These are phyloP conservation scores for Przewalskia tangutica DNA, from an alignment of 257 asterid genomes.

Conservation along the genomic window DNA sequence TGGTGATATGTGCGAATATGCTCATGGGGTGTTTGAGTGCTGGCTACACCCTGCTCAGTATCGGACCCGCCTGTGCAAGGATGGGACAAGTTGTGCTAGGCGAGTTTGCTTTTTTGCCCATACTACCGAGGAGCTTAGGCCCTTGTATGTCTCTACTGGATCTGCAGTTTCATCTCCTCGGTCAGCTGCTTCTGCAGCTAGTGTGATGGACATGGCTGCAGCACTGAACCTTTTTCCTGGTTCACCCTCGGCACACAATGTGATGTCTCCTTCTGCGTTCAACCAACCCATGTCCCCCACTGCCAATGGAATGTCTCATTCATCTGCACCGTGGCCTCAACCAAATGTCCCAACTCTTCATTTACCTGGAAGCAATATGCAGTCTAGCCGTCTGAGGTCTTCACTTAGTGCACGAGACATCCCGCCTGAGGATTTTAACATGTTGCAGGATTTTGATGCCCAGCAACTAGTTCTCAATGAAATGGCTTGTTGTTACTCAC, in stretches of 20 bases:
- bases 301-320: conserved; percentile 58
- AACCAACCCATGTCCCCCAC: conserved; percentile 69
- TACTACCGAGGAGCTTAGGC: conserved; percentile 83
- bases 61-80: conserved; percentile 80
- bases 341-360: conserved; percentile 73
- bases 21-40: conserved; percentile 96
- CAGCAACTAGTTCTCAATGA: conserved; percentile 56
- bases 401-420: conserved; percentile 84
- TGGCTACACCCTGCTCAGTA: conserved; percentile 99
- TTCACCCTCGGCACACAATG: conserved; percentile 66
- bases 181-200: conserved; percentile 62
- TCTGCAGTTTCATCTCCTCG: conserved; percentile 89
- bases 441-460: conserved; percentile 55
- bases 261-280: conserved; percentile 65
- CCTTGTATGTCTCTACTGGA: conserved; percentile 78
- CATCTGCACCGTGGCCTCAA: conserved; percentile 61
- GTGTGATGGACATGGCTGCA: conserved; percentile 90
- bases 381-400: conserved; percentile 85
- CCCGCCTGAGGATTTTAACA: conserved; percentile 39
- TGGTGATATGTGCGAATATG: conserved; percentile 98
- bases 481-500: conserved; percentile 47
- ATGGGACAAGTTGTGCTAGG: conserved; percentile 71
- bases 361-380: conserved; percentile 84
- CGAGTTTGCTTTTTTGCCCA: conserved; percentile 94
- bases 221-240: conserved; percentile 69